phyloP scores from a whole-genome alignment of 2,329 filamentous ascomycete genomes.

The Trichoderma afroharzianum region DNA sequence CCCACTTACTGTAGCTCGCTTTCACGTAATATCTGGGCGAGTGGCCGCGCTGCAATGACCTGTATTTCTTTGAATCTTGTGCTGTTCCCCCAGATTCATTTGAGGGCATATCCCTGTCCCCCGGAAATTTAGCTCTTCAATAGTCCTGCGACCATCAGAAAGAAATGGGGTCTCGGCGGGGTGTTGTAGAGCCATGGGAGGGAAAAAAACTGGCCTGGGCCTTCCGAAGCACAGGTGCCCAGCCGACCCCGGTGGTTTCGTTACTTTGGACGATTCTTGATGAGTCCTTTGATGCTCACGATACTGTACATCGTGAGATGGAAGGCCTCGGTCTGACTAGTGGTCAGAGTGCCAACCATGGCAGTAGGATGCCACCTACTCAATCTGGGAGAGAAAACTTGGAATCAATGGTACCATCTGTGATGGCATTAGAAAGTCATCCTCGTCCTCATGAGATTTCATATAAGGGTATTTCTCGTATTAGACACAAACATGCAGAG shows the following conservation, averaged over 20 bases:
- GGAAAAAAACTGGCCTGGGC: conserved; percentile 1
- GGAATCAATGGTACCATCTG: neutral
- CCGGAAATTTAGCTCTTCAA: conserved; percentile 21
- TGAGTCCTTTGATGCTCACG: neutral
- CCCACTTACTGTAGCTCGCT: neutral
- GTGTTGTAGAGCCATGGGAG: neutral
- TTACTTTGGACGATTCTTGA: neutral
- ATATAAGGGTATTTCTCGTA: neutral
- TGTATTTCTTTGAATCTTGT: neutral
- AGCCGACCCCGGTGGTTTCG: neutral
- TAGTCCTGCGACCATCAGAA: conserved; percentile 18
- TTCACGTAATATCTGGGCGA: neutral
- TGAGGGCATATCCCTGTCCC: conserved; percentile 9
- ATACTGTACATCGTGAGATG: neutral
- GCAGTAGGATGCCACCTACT: conserved; percentile 3
- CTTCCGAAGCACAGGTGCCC: conserved; percentile 2
- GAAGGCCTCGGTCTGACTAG: neutral
- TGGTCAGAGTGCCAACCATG: neutral
- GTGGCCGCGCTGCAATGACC: neutral
- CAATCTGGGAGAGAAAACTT: neutral
- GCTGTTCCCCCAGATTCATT: conserved; percentile 9
- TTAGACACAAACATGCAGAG: too few species aligned
- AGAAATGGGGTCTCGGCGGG: conserved; percentile 6
- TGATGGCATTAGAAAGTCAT: neutral
- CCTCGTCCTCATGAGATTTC: neutral